Evolutionary conservation across 2,329 filamentous ascomycete species (phyloP), one percentile per base, ranked within the genome.

Genomic region (Fusarium vanettenii): DNA sequence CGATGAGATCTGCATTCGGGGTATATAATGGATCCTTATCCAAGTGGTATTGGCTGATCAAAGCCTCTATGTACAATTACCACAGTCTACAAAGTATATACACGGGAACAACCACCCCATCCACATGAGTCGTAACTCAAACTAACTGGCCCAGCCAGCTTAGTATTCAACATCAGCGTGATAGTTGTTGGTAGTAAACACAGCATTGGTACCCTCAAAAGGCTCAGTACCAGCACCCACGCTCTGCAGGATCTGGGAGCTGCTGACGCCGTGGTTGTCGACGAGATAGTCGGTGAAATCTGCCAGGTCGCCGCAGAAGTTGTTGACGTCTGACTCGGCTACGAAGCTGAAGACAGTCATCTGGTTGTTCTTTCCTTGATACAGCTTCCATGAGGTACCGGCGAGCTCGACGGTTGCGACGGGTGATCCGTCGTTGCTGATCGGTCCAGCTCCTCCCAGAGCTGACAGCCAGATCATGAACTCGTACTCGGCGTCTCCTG

Each of bases 321-420:
- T 85, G 29, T 82, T 85, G 33, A 87, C 81, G 16, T 86, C 77
- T 37, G 80, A 84, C 10, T 74, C 60, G 33, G 77, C 80, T 50
- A 82, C 78, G 64, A 82, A 93, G 77, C 87, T 89, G 82, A 87
- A 92, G 20, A 92, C 90, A 11, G 86, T 89, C 79, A 85, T 91
- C 64, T 82, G 78, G 37, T 88, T 88, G 76, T 92, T 91, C 22
- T 81, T 82, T 31, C 91, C 90, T 64, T 85, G 84, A 82, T 87
- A 92, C 60, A 92, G 81, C 60, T 87, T 86, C 86, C 87, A 92
- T 22, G 76, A 81, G 41, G 83, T 80, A 29, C 87, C 89, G 31
- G 82, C 88, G 63, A 92, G 84, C 14, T 84, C 89, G 14, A 86
- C 82, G 0, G 87, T 90, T 6, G 87, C 89, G 71, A 92, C 84